Evolutionary conservation across 148 eudicot species (phyloP), one percentile per base, ranked within the genome.

Genomic region (Vaccinium darrowii): DNA sequence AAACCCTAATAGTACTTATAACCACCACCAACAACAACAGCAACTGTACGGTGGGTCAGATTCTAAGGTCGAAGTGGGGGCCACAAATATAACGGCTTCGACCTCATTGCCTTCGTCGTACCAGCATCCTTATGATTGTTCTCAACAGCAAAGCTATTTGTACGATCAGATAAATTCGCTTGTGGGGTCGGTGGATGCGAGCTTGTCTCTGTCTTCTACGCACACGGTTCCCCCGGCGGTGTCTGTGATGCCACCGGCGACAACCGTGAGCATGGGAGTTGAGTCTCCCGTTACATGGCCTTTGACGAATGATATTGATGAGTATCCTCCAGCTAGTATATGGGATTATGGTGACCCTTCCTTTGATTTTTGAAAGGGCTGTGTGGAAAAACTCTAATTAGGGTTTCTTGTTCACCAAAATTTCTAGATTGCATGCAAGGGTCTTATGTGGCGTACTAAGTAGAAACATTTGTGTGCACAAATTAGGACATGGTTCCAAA

Each of bases 331-430:
- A 7, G 82, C 90, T 21, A 84, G 91, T 25, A 80, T 94, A 14
- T 96, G 99, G 99, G 99, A 96, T 81, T 92, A 94, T 83, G 91
- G 89, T 4, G 92, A 93, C 80, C 94, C 98, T 43, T 94, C 89
- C 83, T 87, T 90, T 58, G 94, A 91, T 83, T 92, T 92, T 78
- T 87, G 84, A 87, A 62, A 62, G 27, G 69, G 52, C 10, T 13
- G 1, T 13, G 30, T 76, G 49, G 12, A 39, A 47, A 53, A 25
- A 6, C 49, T 19, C 27, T 5, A 19, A 21, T 69, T 69, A 53
- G 49, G 58, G 67, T 60, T 60, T 60, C 0, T 53, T 1, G 7
- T 25, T 47, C 3, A 10, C 3, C 18, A n/a, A 8, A 1, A 39
- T 18, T 36, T 80, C 3, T 72, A 75, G 67, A 49, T 53, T 83